Evolutionary conservation across 2,329 filamentous ascomycete genomes (phyloP).

Genomic region (Ascomycota sp.): DNA sequence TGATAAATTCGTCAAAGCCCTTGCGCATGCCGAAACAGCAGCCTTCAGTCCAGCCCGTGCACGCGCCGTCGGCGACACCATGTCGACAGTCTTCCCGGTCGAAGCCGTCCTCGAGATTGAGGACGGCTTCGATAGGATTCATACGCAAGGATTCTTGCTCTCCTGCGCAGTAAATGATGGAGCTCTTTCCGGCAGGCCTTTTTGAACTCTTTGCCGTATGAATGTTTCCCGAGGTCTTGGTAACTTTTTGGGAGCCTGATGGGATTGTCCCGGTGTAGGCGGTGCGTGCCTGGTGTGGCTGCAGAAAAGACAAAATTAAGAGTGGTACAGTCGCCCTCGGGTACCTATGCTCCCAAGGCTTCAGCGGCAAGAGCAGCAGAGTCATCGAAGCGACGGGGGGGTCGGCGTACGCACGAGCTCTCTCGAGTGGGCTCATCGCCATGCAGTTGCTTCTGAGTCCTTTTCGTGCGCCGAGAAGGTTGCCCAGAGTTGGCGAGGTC

Average conservation of each 20-base stretch:
- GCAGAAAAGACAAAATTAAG: not conserved
- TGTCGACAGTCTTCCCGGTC: constrained; percentile 63
- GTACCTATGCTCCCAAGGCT: no score
- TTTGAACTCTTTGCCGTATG: not conserved
- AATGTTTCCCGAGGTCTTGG: not conserved
- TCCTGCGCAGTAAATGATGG: not conserved
- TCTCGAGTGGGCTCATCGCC: not conserved
- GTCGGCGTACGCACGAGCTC: no score
- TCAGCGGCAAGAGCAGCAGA: no score
- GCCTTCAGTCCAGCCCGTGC: constrained; percentile 66
- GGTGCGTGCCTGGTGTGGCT: not conserved
- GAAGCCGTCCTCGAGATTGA: constrained; percentile 43
- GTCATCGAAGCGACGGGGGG: no score
- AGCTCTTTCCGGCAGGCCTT: not conserved
- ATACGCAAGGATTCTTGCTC: no score
- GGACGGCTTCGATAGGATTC: constrained; percentile 30
- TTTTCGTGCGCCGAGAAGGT: no score
- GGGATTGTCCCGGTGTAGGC: not conserved
- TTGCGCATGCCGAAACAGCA: constrained; percentile 77
- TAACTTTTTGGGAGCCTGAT: not conserved
- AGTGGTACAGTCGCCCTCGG: not conserved
- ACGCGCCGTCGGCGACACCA: constrained; percentile 52
- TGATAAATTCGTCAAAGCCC: constrained; percentile 77
- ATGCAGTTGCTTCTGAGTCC: not conserved
- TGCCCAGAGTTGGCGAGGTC: no score